Evolutionary conservation across 768 basidiomycete genomes (phyloP).

Genomic region (Suillus placidus): DNA sequence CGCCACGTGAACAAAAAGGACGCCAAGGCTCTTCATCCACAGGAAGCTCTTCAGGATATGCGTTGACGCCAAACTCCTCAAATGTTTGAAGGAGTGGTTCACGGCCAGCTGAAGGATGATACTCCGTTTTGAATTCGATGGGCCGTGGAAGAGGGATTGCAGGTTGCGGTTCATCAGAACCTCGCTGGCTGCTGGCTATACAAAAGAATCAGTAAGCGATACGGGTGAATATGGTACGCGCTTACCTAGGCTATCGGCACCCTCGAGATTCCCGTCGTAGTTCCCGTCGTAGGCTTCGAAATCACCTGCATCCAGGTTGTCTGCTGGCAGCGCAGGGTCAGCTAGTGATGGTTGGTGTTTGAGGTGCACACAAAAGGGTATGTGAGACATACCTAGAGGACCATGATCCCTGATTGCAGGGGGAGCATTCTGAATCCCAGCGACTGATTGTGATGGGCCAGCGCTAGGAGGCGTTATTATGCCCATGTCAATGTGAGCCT

Average conservation of each 20-base stretch:
- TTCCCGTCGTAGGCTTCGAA: neutral
- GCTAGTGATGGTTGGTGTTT: too few species aligned
- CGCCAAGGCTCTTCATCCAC: constrained; percentile 4
- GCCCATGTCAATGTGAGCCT: too few species aligned
- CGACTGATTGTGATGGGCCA: too few species aligned
- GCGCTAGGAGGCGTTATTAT: too few species aligned
- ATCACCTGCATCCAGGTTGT: too few species aligned
- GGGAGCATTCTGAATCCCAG: too few species aligned
- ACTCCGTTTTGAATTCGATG: constrained; percentile 25
- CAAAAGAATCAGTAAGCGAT: neutral
- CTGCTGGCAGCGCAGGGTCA: too few species aligned
- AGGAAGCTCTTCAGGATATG: neutral
- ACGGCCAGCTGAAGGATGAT: constrained; percentile 24
- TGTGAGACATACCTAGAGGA: too few species aligned
- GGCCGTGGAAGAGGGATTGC: neutral
- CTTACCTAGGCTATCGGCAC: neutral
- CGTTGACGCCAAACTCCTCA: constrained; percentile 15
- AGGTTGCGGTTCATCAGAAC: neutral
- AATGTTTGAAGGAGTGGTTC: constrained; percentile 17
- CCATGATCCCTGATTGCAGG: too few species aligned
- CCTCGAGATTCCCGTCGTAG: too few species aligned
- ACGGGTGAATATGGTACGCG: too few species aligned
- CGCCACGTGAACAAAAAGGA: constrained; percentile 9
- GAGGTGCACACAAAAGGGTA: too few species aligned
- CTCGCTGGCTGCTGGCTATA: neutral